A percentile compares a stretch with the other conserved stretches of the same genome.
These are phyloP conservation scores for Elsinoe necatrix DNA, from an alignment of 2,329 filamentous ascomycete species.

Conservation along the genomic window DNA sequence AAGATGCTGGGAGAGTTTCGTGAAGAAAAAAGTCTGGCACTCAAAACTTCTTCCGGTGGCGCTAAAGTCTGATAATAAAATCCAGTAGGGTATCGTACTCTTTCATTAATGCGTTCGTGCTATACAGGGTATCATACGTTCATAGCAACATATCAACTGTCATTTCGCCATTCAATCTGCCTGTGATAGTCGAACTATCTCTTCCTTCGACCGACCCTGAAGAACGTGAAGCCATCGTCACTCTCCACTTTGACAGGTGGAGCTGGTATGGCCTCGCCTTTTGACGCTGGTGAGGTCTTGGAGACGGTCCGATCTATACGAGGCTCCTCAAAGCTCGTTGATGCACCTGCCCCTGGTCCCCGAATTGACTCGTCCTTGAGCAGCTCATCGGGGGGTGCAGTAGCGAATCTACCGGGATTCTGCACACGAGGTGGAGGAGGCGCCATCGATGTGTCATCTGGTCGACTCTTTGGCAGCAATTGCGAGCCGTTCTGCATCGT, in stretches of 20 bases:
- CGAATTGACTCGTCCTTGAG: neutral
- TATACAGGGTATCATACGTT: conserved; percentile 12
- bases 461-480: neutral
- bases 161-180: too few relatives aligned
- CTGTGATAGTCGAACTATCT: neutral
- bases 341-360: neutral
- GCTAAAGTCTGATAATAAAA: too few relatives aligned
- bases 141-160: neutral
- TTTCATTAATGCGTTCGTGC: neutral
- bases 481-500: neutral
- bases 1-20: neutral
- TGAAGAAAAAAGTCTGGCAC: neutral
- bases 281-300: neutral
- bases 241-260: neutral
- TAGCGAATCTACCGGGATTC: neutral
- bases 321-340: conserved; percentile 1
- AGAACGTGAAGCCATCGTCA: conserved; percentile 1
- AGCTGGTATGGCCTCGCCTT: neutral
- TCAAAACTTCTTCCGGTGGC: too few relatives aligned
- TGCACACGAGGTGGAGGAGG: neutral
- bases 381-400: conserved; percentile 4
- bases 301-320: neutral
- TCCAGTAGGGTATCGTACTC: too few relatives aligned
- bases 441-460: neutral
- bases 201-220: neutral